Evolutionary conservation across 345 rosid species (phyloP).

Genomic region (Hibiscus trionum): DNA sequence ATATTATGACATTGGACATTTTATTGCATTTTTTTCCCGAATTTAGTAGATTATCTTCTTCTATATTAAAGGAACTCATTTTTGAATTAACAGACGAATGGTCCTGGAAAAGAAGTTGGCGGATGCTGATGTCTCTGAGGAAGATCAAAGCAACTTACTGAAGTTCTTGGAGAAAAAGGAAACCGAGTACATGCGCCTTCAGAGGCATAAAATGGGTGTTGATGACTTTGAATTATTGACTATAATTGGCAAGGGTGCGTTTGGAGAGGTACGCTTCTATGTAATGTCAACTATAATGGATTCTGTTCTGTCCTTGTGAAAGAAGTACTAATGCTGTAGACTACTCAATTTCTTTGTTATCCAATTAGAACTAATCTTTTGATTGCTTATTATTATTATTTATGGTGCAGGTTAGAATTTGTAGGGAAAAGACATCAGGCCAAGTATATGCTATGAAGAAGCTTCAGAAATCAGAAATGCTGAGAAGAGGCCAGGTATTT

Average conservation of each 20-base stretch:
- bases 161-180: constrained; percentile 92
- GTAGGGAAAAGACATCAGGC: constrained; percentile 78
- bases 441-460: constrained; percentile 96
- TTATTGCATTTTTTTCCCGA: not conserved
- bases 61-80: not conserved
- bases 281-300: not conserved
- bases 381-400: not conserved
- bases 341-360: not conserved
- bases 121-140: constrained; percentile 94
- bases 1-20: not conserved
- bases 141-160: constrained; percentile 87
- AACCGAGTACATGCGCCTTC: constrained; percentile 96
- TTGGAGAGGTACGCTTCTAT: constrained; percentile 56
- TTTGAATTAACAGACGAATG: constrained; percentile 36
- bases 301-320: not conserved
- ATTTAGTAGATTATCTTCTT: not conserved
- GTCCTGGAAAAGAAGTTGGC: constrained; percentile 82
- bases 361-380: not conserved
- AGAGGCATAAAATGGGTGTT: constrained; percentile 91
- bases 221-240: constrained; percentile 84
- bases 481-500: constrained; percentile 90
- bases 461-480: constrained; percentile 86
- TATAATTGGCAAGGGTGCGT: constrained; percentile 82
- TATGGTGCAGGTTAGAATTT: constrained; percentile 70
- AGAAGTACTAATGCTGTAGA: not conserved